Conservation (phyloP, 2,329 filamentous ascomycete genomes). For the Hypoxylon sp. region DNA sequence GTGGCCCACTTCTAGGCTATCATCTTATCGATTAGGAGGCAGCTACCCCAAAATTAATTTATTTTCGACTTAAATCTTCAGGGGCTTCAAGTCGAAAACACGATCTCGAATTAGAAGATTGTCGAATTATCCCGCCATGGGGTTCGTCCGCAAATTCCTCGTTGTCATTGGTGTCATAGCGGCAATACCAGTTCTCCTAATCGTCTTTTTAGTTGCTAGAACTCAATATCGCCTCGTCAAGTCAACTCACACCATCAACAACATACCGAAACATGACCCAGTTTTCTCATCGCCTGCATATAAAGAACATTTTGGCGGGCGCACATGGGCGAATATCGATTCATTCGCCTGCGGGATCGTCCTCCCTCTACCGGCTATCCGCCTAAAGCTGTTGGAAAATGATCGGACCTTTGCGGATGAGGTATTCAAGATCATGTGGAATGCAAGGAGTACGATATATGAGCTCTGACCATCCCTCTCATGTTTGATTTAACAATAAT, state of each 20-base stretch:
- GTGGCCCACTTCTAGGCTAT: too few species aligned
- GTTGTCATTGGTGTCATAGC: not conserved
- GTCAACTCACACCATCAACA: slow-evolving; percentile 40
- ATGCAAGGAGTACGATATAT: slow-evolving; percentile 40
- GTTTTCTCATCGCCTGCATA: slow-evolving; percentile 44
- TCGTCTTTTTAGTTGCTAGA: slow-evolving; percentile 2
- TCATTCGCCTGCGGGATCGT: not conserved
- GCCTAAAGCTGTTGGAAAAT: slow-evolving; percentile 24
- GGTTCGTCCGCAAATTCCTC: not conserved
- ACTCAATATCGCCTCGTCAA: slow-evolving; percentile 36
- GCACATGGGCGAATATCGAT: not conserved
- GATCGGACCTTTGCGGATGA: slow-evolving; percentile 39
- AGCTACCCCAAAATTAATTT: too few species aligned
- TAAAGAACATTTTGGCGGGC: slow-evolving; percentile 14
- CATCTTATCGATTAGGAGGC: not conserved
- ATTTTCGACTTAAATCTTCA: not conserved
- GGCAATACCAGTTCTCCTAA: not conserved
- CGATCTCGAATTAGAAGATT: not conserved
- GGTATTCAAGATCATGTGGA: slow-evolving; percentile 44
- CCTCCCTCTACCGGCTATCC: not conserved
- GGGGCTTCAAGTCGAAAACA: not conserved
- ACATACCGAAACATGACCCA: slow-evolving; percentile 37
- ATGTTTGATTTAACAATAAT: not conserved
- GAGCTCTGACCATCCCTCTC: not conserved
- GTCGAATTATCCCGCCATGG: not conserved